Base-by-base conservation (phyloP, 1,284 basidiomycete genomes). In the Cryptococcus sp. region DNA sequence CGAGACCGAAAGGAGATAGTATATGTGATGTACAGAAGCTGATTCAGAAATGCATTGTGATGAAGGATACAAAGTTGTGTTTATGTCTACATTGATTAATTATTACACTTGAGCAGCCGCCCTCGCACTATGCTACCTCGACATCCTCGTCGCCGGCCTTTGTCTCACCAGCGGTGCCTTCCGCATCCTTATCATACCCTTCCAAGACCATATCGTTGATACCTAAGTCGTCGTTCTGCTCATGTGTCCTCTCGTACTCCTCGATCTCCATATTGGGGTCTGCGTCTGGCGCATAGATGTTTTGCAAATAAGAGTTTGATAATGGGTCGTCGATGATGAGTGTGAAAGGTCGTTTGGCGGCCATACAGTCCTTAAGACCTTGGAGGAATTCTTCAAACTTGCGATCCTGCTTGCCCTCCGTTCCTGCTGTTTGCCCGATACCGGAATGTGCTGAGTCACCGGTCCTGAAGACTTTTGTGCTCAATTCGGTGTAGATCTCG, bases 171-270 rank as follows among this genome's bases (percentile, higher is more conserved):
- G 52, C 62, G 23, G 58, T 62, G 10, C 59, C 71, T 56, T 71
- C 69, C 6, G 61, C 67, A 25, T 70, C 68, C 60, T 81, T 78
- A 62, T 86, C 86, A 72, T 94, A 95, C 1, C 86, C 86, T 72
- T 95, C 92, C 5, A 96, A 87, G 65, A 91, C 89, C 81, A 99
- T 99, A 75, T 99, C 96, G 74, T 97, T 98, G 72, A 99, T 76
- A 0, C 96, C 96, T 11, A 99, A 82, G 55, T 94, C 92, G 75
- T 99, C 95, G 73, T 99, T 94, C 81, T 99, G 93, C 56, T 93
- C 86, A 81, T 85, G 90, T 6, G 86, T 86, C 52, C 96, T 83
- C 35, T 91, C 88, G 72, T 98, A 99, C 61, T 79, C 79, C 72
- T 90, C 91, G 51, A 89, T 86, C 52, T 78, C 84, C 91, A 96